A percentile compares a stretch with the other conserved stretches of the same genome.
Evolutionary conservation across 495 filamentous ascomycete species (phyloP).

Genomic region (Neurospora sp.): DNA sequence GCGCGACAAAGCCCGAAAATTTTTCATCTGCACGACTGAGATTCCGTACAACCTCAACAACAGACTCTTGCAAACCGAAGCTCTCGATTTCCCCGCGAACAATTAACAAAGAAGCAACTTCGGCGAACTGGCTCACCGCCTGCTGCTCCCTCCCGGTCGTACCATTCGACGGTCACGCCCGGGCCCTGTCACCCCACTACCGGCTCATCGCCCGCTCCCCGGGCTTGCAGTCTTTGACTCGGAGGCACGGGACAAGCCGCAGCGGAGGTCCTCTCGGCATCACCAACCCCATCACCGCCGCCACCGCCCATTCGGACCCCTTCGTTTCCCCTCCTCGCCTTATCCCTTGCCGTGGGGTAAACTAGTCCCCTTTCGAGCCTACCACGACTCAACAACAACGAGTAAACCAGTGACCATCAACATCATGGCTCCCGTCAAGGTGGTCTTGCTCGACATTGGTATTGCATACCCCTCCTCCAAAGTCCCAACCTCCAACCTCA

Average conservation of each 20-base stretch:
- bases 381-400: neutral
- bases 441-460: slow-evolving; percentile 43
- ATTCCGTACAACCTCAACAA: neutral
- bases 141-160: neutral
- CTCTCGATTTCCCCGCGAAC: neutral
- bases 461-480: slow-evolving; percentile 9
- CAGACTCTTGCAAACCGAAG: neutral
- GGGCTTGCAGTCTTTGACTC: neutral
- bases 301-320: neutral
- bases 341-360: neutral
- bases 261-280: neutral
- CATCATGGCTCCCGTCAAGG: slow-evolving; percentile 25
- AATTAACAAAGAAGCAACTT: neutral
- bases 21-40: neutral
- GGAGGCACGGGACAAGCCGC: neutral
- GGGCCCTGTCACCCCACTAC: neutral
- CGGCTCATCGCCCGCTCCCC: neutral
- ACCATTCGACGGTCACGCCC: neutral
- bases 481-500: neutral
- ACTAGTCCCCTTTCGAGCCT: neutral
- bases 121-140: neutral
- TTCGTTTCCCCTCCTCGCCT: neutral
- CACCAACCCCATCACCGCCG: neutral
- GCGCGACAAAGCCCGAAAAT: neutral
- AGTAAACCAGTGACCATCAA: neutral